A percentile compares a stretch with the other conserved stretches of the same genome.
phyloP scores from a whole-genome alignment of 106 monocot genomes.

The Chionographis japonica region DNA sequence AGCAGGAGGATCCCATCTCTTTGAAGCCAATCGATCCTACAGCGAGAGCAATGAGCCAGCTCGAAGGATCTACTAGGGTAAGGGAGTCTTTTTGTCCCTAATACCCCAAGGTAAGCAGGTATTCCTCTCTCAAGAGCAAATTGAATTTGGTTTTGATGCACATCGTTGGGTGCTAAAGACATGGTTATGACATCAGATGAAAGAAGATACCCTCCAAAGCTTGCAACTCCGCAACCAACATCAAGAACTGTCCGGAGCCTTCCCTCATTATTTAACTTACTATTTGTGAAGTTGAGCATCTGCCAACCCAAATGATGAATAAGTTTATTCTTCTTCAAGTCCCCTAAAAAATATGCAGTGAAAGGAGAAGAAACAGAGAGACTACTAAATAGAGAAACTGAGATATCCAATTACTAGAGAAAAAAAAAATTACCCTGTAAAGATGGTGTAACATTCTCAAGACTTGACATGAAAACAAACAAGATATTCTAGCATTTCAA shows the following conservation, averaged over 20 bases:
- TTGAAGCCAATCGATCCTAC: conserved; percentile 96
- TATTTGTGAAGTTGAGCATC: conserved; percentile 81
- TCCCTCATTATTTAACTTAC: conserved; percentile 73
- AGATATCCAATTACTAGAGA: too few relatives aligned
- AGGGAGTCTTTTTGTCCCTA: conserved; percentile 86
- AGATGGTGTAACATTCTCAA: too few relatives aligned
- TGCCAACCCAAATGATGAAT: conserved; percentile 22
- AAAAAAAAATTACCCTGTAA: too few relatives aligned
- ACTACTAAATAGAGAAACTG: too few relatives aligned
- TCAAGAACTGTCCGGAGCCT: conserved; percentile 76
- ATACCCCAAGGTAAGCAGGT: conserved; percentile 82
- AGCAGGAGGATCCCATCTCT: conserved; percentile 88
- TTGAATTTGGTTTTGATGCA: conserved; percentile 93
- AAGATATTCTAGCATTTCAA: not conserved
- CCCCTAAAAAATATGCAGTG: not conserved
- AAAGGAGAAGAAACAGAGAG: not conserved
- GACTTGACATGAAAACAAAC: not conserved
- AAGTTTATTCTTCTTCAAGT: not conserved
- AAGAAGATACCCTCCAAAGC: conserved; percentile 90
- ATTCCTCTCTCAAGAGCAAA: conserved; percentile 95
- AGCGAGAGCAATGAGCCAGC: conserved; percentile 90
- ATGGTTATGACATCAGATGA: conserved; percentile 78
- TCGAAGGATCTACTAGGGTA: conserved; percentile 90
- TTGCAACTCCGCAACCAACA: conserved; percentile 92
- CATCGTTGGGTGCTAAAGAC: conserved; percentile 94